Evolutionary conservation across 257 asterid genomes (phyloP).

Genomic region (Verbena officinalis): DNA sequence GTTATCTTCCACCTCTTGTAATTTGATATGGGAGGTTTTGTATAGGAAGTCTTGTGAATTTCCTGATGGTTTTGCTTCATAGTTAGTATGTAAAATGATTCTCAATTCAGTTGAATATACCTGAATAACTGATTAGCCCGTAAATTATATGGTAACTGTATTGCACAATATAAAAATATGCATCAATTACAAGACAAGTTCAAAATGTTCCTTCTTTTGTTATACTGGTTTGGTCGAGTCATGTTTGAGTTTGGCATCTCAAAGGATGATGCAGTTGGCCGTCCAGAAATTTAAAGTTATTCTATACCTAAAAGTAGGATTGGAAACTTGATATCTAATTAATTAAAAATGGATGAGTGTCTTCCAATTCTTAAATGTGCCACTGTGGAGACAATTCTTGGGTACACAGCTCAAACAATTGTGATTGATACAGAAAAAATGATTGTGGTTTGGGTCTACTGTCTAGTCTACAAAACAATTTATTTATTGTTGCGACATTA

Average conservation of each 20-base stretch:
- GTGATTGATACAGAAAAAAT: not conserved
- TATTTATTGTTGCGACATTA: not conserved
- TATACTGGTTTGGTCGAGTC: too few species aligned
- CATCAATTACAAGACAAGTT: too few species aligned
- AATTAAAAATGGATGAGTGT: too few species aligned
- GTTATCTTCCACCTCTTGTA: not conserved
- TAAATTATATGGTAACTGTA: too few species aligned
- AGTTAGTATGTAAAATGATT: not conserved
- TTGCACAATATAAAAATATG: too few species aligned
- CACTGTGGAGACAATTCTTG: not conserved
- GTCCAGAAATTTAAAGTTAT: too few species aligned
- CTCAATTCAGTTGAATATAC: not conserved
- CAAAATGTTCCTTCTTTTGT: too few species aligned
- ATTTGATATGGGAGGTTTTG: conserved; percentile 4
- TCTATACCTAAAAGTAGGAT: too few species aligned
- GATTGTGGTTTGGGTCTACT: not conserved
- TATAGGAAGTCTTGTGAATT: conserved; percentile 20
- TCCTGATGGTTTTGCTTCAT: conserved; percentile 4
- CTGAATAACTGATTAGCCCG: not conserved
- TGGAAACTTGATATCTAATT: too few species aligned
- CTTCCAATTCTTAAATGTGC: too few species aligned
- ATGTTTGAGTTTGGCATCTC: too few species aligned
- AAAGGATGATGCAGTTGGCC: too few species aligned
- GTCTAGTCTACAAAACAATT: not conserved
- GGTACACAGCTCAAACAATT: not conserved